Evolutionary conservation across 805 yeast species (phyloP), one percentile per base, ranked within the genome.

Genomic region (Brettanomyces sp.): DNA sequence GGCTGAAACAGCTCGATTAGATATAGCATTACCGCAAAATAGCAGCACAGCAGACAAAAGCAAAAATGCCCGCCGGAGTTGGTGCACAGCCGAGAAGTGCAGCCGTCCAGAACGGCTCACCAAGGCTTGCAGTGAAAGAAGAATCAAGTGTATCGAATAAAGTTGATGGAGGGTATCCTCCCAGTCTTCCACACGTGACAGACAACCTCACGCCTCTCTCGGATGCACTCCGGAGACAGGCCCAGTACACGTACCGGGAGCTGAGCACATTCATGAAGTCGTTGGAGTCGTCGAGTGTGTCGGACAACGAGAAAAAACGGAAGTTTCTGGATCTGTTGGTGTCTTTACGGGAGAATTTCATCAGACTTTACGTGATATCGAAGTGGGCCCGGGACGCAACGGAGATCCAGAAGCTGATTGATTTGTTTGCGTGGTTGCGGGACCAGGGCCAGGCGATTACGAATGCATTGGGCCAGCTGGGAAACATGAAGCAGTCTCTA

Each of bases 341-440:
- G 2, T 69, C 72, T 34, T 65, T 90, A 30, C 74, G 98, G 47
- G 89, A 87, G 57, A 93, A 90, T 56, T 88, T 83, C 58, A 77
- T 90, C 49, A 80, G 91, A 60, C 62, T 90, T 3, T 89, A 87
- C 54, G 96, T 95, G 3, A 65, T 93, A 36, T 77, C 84, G 44
- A 90, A 91, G 64, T 93, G 99, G 99, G 77, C 89, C 3, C 74
- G 77, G 11, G 82, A 79, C 33, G 73, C 90, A 4, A 72, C 77
- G 41, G 86, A 83, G 44, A 80, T 91, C 48, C 79, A 82, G 40
- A 74, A 73, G 45, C 70, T 90, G 50, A 89, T 93, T 46, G 98
- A 93, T 65, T 70, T 91, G 21, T 77, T 95, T 48, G 84, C 85
- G 51, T 93, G 95, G 93, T 72, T 93, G 37, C 71, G 93, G 50